These are phyloP conservation scores for Eudorina sp. DNA, from an alignment of 139 green algal species.

Conservation along the genomic window DNA sequence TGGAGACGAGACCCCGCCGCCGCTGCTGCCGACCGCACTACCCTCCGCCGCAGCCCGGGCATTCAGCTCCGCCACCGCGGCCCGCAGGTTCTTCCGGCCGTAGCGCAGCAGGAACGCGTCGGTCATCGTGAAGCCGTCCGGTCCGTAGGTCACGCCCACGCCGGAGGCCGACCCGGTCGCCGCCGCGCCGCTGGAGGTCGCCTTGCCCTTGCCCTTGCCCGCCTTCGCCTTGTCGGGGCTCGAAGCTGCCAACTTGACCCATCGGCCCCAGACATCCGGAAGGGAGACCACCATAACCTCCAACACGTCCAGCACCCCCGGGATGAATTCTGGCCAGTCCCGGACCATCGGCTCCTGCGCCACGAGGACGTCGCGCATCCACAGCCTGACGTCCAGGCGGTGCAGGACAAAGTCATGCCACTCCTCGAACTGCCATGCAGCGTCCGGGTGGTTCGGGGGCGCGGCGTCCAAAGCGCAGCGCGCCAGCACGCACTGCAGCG, in stretches of 20 bases:
- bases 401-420: background rate
- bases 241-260: too few species aligned
- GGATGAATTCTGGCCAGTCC: background rate
- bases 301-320: background rate
- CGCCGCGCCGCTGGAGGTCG: background rate
- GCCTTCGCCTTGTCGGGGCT: too few species aligned
- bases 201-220: background rate
- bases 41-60: too few species aligned
- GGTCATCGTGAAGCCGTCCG: too few species aligned
- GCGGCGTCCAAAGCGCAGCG: too few species aligned
- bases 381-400: background rate
- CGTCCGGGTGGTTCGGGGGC: too few species aligned
- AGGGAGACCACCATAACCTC: background rate
- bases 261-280: too few species aligned
- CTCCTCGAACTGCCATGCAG: background rate
- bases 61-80: background rate
- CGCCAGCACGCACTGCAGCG: background rate
- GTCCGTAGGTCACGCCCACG: background rate
- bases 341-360: background rate
- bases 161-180: too few species aligned
- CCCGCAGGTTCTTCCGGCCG: background rate
- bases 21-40: too few species aligned
- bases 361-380: background rate
- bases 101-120: background rate
- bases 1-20: too few species aligned